Evolutionary conservation across 1,139 yeast genomes (phyloP).

Genomic region (Citeromyces hawaiiensis): DNA sequence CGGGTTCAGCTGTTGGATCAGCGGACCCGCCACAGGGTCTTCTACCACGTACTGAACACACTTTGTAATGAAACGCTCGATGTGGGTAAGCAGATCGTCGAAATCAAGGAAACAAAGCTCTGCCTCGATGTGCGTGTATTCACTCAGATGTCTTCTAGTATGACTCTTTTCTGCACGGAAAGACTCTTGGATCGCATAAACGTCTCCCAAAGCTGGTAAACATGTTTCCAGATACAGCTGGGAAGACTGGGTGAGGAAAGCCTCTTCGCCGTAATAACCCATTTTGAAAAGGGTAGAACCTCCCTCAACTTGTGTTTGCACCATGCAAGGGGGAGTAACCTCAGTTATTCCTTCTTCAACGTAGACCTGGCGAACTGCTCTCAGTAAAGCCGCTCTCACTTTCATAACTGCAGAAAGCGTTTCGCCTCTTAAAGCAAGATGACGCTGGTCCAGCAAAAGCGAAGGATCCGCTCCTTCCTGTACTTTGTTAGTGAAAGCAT

Average conservation of each 20-base stretch:
- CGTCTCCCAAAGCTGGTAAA: slow-evolving; percentile 93
- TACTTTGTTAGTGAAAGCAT: slow-evolving; percentile 85
- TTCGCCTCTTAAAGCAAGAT: slow-evolving; percentile 90
- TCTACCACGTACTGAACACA: slow-evolving; percentile 65
- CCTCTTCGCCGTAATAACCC: slow-evolving; percentile 95
- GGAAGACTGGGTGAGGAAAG: slow-evolving; percentile 91
- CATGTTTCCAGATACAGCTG: slow-evolving; percentile 95
- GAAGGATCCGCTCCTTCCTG: slow-evolving; percentile 94
- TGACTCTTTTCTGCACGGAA: slow-evolving; percentile 99
- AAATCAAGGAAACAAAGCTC: slow-evolving; percentile 82
- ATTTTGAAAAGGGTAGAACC: slow-evolving; percentile 91
- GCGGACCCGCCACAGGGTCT: slow-evolving; percentile 87
- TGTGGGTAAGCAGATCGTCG: slow-evolving; percentile 74
- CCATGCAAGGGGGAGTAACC: slow-evolving; percentile 99
- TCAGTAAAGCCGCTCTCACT: slow-evolving; percentile 75
- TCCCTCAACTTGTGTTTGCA: slow-evolving; percentile 98
- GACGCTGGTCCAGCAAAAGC: slow-evolving; percentile 85
- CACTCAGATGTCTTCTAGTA: slow-evolving; percentile 95
- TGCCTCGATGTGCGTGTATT: slow-evolving; percentile 93
- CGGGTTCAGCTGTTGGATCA: slow-evolving; percentile 88
- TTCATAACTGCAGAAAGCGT: slow-evolving; percentile 88
- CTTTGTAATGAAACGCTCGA: slow-evolving; percentile 65
- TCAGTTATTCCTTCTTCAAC: slow-evolving; percentile 68
- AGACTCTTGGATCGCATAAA: slow-evolving; percentile 93
- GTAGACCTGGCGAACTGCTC: slow-evolving; percentile 64